A percentile compares a stretch with the other conserved stretches of the same genome.
Conservation (phyloP, 139 green algal species). For the Auxenochlorella protothecoides region DNA sequence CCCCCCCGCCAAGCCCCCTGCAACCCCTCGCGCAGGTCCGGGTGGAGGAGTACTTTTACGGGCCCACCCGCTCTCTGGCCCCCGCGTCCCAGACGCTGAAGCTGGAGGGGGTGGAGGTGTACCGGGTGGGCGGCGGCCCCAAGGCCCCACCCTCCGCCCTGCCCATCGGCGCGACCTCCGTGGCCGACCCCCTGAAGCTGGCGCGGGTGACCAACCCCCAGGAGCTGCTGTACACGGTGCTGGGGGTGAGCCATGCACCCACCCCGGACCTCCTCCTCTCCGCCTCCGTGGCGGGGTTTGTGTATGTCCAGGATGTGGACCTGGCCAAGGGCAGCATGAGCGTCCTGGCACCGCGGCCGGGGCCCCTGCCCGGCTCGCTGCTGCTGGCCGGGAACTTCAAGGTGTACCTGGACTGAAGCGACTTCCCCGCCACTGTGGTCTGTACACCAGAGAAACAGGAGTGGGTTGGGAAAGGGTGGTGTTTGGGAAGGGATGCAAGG, state of each 20-base stretch:
- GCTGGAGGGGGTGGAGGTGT: conserved; percentile 58
- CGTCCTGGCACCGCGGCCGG: conserved; percentile 58
- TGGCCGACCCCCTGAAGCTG: conserved; percentile 29
- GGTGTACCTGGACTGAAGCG: conserved; percentile 42
- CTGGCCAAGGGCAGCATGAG: conserved; percentile 46
- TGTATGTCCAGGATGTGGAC: conserved; percentile 72
- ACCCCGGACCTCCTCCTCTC: conserved; percentile 34
- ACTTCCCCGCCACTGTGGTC: not conserved
- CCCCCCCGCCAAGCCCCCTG: too few species aligned
- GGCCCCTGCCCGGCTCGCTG: conserved; percentile 59
- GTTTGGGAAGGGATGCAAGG: too few species aligned
- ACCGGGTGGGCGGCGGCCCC: conserved; percentile 59
- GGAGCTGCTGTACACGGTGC: conserved; percentile 64
- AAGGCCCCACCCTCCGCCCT: conserved; percentile 66
- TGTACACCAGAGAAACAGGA: not conserved
- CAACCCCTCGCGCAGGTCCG: conserved; percentile 5
- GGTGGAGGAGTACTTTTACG: conserved; percentile 89
- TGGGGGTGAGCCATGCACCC: conserved; percentile 76
- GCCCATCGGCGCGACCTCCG: conserved; percentile 51
- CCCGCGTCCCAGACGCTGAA: conserved; percentile 41
- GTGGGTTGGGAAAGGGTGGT: too few species aligned
- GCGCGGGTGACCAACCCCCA: conserved; percentile 11
- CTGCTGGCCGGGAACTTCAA: conserved; percentile 66
- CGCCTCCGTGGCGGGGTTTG: conserved; percentile 67
- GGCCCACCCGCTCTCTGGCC: conserved; percentile 36